Base-by-base conservation (phyloP, 164 flowering plant species). In the Tetracentron sinense region DNA sequence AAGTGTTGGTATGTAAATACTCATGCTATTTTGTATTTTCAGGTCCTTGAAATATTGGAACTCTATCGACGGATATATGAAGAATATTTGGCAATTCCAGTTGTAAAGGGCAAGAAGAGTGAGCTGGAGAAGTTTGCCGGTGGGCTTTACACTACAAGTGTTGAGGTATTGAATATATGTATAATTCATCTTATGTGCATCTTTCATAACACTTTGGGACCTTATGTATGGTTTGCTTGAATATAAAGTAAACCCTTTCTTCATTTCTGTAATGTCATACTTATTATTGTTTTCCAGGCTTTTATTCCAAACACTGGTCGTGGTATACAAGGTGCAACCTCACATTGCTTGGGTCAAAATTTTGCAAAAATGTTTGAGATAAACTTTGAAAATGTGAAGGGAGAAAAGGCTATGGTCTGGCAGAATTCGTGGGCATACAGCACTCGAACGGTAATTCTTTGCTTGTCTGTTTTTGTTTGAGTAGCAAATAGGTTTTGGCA, bases 371-470 rank as follows among this genome's bases (percentile, higher is more conserved):
- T 92, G 97, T 92, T 89, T 81, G 97, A 92, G 49, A 94, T 94
- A 20, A 83, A 75, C 60, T 94, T 85, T 76, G 96, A 94, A 71
- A 84, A 91, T 71, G 97, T 86, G 68, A 94, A 88, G 69, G 94
- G 97, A 54, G 94, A 85, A 69, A 87, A 77, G 70, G 80, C 75
- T 33, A 86, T 85, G 96, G 99, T 85, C 58, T 94, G 99, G 99
- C 99, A 94, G 81, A 91, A 94, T 68, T 94, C 99, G 15, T 94
- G 98, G 98, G 96, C 93, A 21, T 94, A 86, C 69, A 90, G 86
- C 69, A 88, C 96, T 25, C 79, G 96, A 63, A 84, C 96, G 76
- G 90, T 88, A 79, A 76, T 46, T n/a, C n/a, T n/a, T n/a, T n/a
- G n/a, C n/a, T n/a, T n/a, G n/a, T n/a, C n/a, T n/a, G n/a, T n/a